Base-by-base conservation (phyloP, 2,329 filamentous ascomycete genomes). In the Eurotiales sp. region DNA sequence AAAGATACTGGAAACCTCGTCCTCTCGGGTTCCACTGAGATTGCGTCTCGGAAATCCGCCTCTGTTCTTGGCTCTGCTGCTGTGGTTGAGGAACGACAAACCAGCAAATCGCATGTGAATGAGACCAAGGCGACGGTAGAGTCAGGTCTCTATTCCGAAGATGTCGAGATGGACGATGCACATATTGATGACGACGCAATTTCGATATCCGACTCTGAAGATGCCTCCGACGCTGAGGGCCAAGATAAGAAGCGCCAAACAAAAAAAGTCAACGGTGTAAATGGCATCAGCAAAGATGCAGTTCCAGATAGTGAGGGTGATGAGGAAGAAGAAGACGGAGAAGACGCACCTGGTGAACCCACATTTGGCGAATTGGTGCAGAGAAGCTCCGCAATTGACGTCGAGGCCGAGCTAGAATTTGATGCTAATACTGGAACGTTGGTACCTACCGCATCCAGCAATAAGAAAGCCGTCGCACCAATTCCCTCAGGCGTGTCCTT, bases 341-440 rank as follows among this genome's bases (percentile, higher is more conserved):
- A 72, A 36, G 74, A 76, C 34, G 68, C 67, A 50, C 62, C 62
- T 15, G 72, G 62, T 17, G 80, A 81, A 57, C 87, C 89, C 3
- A 88, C 90, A 0, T 95, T 97, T 67, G 92, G 90, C 61, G 92
- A 97, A 65, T 82, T 95, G 41, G 77, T 95, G 37, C 86, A 84
- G 57, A 80, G 79, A 42, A 77, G 82, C 59, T 83, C 84, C 51
- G 81, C 86, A 45, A 86, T 96, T 61, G 88, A 95, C 59, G 88
- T 96, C 11, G 70, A 71, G 58, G 70, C 69, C 25, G 70, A 63
- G 76, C 82, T 62, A 71, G 79, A 67, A 62, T 66, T 68, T 34
- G 64, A 69, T 39, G 60, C 69, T 48, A 63, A 66, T 62, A 52
- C 74, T 67, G 70, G 72, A 48, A 68, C 73, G 25, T 72, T 70